A percentile compares a stretch with the other conserved stretches of the same genome.
Evolutionary conservation across 345 rosid species (phyloP).

Genomic region (Pistacia integerrima): DNA sequence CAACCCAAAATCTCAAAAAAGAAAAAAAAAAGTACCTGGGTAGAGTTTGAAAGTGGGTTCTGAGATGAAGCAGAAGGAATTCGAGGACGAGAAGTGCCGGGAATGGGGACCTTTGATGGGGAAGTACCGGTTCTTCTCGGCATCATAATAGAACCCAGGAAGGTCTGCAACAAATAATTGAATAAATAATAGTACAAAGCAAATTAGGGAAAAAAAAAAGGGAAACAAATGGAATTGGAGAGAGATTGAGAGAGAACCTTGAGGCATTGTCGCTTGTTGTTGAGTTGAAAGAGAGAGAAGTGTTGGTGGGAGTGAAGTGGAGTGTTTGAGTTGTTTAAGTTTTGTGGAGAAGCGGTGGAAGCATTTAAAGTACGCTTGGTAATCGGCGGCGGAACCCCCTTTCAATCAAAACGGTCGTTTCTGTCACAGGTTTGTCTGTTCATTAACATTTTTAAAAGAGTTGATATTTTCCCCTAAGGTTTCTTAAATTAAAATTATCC

Average conservation of each 20-base stretch:
- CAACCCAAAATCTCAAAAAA: too few species aligned
- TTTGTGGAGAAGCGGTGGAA: not conserved
- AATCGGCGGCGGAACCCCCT: not conserved
- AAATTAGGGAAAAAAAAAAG: not conserved
- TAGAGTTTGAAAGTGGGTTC: conserved; percentile 29
- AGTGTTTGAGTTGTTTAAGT: too few species aligned
- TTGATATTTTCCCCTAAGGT: too few species aligned
- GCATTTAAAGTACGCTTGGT: not conserved
- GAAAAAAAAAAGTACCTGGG: conserved; percentile 29
- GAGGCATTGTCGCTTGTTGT: conserved; percentile 6
- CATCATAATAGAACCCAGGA: conserved; percentile 85
- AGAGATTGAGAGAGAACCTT: conserved; percentile 2
- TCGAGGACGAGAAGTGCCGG: conserved; percentile 49
- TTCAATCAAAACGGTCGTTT: too few species aligned
- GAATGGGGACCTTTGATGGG: conserved; percentile 78
- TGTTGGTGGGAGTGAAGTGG: not conserved
- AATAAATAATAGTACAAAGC: not conserved
- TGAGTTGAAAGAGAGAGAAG: too few species aligned
- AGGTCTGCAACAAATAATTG: conserved; percentile 48
- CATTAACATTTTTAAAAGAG: too few species aligned
- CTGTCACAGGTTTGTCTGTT: too few species aligned
- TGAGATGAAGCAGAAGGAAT: conserved; percentile 36
- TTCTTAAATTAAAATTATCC: too few species aligned
- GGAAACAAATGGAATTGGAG: not conserved
- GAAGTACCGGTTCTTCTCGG: conserved; percentile 86